Base-by-base conservation (phyloP, 202 grass and related monocot species). In the Hordeum pubiflorum region DNA sequence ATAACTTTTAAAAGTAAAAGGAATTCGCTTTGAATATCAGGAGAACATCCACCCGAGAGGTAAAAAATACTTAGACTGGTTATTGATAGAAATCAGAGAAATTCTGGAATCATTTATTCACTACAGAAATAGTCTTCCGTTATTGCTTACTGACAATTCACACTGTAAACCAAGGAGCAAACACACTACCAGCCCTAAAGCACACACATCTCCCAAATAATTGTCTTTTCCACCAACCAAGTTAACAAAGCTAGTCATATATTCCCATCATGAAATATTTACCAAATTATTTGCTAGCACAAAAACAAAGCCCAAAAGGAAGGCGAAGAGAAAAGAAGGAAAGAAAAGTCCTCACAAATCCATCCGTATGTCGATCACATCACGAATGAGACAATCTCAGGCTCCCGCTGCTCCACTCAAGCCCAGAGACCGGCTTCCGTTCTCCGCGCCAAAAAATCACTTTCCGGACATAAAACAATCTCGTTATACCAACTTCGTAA, bases 391-490 rank as follows among this genome's bases (percentile, higher is more conserved):
- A 86, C 83, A 89, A 86, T 74, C 88, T 79, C 68, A 66, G 41
- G 48, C 79, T 76, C 82, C 80, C 9, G 2, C 23, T 33, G 14
- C 70, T 31, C 31, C 36, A 63, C 69, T 76, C 46, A 34, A 59
- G 77, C 48, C 7, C 50, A 54, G 56, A 46, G 14, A 37, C 46
- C 46, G 75, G 83, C 83, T 57, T 32, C 83, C 62, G 55, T 80
- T 83, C 69, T 80, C 88, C 88, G 82, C 72, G 87, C 78, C 88
- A 89, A 89, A 89, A 86, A 86, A 39, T 46, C 75, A 86, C 88
- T 86, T 79, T 82, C 48, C 69, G 40, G 41, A 31, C 10, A 18
- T 34, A 39, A 78, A 32, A 43, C 26, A 48, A 66, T 41, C 46
- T 50, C 46, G 46, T n/a, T n/a, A 54, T 38, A 11, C 66, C 66